A percentile compares a stretch with the other conserved stretches of the same genome.
Conservation (phyloP, 306 rosid species). For the Sicyos edulis region DNA sequence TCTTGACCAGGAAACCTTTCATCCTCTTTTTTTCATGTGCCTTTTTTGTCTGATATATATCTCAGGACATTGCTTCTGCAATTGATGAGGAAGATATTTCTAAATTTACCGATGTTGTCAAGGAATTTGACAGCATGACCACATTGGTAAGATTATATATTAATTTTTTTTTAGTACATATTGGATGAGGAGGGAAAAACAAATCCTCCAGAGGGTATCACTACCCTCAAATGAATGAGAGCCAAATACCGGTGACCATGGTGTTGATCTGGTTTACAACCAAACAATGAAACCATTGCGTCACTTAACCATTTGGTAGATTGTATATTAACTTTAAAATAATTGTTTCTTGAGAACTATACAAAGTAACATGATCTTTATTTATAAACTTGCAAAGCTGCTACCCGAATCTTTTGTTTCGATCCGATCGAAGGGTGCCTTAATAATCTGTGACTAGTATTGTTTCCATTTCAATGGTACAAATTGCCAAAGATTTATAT, state of each 20-base stretch:
- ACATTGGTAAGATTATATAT: slow-evolving; percentile 93
- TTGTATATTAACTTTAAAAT: slow-evolving; percentile 15
- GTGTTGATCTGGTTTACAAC: too few species aligned
- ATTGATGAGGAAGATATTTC: slow-evolving; percentile 79
- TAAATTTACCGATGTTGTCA: slow-evolving; percentile 77
- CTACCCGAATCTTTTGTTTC: background rate
- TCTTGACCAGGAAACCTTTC: background rate
- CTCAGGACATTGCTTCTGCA: slow-evolving; percentile 76
- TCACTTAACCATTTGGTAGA: too few species aligned
- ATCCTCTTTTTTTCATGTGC: background rate
- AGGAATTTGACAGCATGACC: slow-evolving; percentile 94
- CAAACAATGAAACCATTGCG: too few species aligned
- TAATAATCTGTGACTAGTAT: too few species aligned
- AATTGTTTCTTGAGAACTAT: background rate
- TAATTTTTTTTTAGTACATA: too few species aligned
- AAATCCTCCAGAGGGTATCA: too few species aligned
- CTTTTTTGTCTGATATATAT: background rate
- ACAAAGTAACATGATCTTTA: background rate
- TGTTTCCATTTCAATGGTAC: background rate
- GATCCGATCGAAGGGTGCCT: background rate
- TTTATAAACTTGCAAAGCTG: too few species aligned
- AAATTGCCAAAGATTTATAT: background rate
- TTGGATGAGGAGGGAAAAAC: too few species aligned
- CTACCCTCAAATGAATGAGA: too few species aligned
- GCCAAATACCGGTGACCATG: too few species aligned